These are phyloP conservation scores for Yarrowia phangngaensis DNA, from an alignment of 805 yeast species.

Conservation along the genomic window DNA sequence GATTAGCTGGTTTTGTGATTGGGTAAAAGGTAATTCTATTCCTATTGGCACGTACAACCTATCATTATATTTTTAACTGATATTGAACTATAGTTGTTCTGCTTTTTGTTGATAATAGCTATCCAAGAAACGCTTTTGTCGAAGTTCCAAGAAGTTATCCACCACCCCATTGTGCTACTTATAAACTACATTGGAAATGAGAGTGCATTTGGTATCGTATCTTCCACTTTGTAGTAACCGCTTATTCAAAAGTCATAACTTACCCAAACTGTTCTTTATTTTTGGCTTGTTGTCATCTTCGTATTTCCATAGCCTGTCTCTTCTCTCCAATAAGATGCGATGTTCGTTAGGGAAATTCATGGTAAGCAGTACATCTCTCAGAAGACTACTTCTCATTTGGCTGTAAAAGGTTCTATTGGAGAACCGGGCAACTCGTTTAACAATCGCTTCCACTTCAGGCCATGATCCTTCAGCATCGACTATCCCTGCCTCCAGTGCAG, in stretches of 20 bases:
- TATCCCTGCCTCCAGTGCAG: conserved; percentile 36
- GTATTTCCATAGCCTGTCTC: conserved; percentile 25
- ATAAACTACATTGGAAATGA: too few species aligned
- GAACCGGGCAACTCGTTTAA: conserved; percentile 27
- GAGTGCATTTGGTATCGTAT: too few species aligned
- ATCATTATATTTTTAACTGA: not conserved
- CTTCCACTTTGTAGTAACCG: too few species aligned
- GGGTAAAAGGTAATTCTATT: not conserved
- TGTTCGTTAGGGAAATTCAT: conserved; percentile 10
- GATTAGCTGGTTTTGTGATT: not conserved
- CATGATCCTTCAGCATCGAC: conserved; percentile 39
- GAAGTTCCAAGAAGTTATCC: too few species aligned
- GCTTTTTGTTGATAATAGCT: too few species aligned
- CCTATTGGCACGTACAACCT: not conserved
- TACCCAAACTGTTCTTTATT: not conserved
- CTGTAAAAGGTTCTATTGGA: conserved; percentile 6
- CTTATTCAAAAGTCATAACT: too few species aligned
- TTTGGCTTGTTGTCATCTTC: conserved; percentile 8
- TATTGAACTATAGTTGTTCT: not conserved
- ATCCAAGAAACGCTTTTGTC: too few species aligned
- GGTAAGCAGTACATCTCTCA: not conserved
- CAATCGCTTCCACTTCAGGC: conserved; percentile 38
- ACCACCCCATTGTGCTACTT: too few species aligned
- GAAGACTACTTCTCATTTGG: conserved; percentile 10
- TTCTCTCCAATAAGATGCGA: not conserved